Conservation (phyloP, 352 stramenopile species). For the Peronosclerospora sorghi region DNA sequence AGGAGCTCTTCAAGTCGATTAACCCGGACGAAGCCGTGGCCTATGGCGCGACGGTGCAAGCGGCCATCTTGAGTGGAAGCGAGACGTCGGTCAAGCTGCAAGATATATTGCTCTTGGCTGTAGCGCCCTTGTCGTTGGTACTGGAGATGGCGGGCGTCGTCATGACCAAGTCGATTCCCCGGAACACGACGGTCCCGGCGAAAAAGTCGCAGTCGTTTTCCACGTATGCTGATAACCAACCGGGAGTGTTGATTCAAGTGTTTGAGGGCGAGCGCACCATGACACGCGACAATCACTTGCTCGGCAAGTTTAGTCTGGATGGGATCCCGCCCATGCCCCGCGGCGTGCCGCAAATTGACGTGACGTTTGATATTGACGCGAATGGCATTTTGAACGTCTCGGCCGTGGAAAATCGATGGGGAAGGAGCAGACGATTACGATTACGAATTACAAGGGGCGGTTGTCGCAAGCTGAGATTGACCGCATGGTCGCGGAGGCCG, state of each 20-base stretch:
- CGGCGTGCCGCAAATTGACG: conserved; percentile 82
- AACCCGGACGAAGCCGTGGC: conserved; percentile 76
- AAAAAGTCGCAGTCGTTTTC: conserved; percentile 85
- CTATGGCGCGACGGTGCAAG: conserved; percentile 67
- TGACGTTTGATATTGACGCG: conserved; percentile 86
- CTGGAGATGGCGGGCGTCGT: conserved; percentile 82
- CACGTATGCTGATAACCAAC: conserved; percentile 84
- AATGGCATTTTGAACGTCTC: conserved; percentile 92
- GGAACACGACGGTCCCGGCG: conserved; percentile 81
- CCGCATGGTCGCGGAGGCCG: conserved; percentile 95
- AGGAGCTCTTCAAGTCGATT: conserved; percentile 70
- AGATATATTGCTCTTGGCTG: conserved; percentile 82
- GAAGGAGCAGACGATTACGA: conserved; percentile 96
- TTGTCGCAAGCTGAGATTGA: conserved; percentile 98
- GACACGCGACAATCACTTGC: conserved; percentile 88
- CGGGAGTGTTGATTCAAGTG: conserved; percentile 80
- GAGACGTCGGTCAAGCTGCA: conserved; percentile 78
- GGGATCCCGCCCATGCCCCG: conserved; percentile 83
- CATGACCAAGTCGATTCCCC: conserved; percentile 82
- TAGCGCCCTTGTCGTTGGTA: conserved; percentile 78
- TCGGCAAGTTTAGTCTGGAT: conserved; percentile 83
- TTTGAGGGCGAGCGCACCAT: conserved; percentile 91
- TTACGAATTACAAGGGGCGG: conserved; percentile 96
- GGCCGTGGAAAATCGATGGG: conserved; percentile 88
- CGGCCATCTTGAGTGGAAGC: conserved; percentile 45